Evolutionary conservation across 305 asterid genomes (phyloP).

Genomic region (Solanum hybrid): DNA sequence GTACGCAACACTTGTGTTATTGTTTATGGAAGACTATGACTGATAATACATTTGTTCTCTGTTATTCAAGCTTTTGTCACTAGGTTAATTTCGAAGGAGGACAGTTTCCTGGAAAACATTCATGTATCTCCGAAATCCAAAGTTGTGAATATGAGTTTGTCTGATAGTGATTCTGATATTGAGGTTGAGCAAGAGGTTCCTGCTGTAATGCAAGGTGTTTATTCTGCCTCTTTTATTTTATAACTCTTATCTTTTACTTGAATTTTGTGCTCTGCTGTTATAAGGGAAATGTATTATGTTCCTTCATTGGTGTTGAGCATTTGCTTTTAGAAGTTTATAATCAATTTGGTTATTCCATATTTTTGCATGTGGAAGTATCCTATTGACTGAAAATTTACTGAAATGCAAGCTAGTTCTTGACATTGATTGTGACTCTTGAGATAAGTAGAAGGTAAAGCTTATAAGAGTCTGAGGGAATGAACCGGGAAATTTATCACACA

Average conservation of each 20-base stretch:
- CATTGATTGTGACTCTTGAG: neutral
- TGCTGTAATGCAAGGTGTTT: slow-evolving; percentile 11
- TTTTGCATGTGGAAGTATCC: neutral
- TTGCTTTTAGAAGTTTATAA: neutral
- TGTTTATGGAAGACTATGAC: neutral
- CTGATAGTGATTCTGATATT: slow-evolving; percentile 31
- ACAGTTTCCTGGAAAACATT: slow-evolving; percentile 32
- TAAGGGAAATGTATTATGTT: neutral
- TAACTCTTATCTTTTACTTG: neutral
- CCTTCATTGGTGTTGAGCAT: neutral
- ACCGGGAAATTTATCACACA: neutral
- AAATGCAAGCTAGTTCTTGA: neutral
- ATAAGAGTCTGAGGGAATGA: neutral
- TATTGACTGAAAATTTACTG: neutral
- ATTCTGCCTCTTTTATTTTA: neutral
- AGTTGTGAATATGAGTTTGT: slow-evolving; percentile 33
- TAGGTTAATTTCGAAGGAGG: slow-evolving; percentile 34
- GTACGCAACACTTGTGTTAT: neutral
- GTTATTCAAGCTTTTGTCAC: slow-evolving; percentile 57
- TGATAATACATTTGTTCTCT: neutral
- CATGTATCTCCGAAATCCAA: slow-evolving; percentile 59
- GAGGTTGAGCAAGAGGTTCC: slow-evolving; percentile 33
- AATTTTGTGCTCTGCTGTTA: neutral
- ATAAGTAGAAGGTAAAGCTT: neutral
- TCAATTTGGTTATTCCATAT: neutral